These are phyloP conservation scores for Trichoderma atroviride DNA, from an alignment of 2,329 filamentous ascomycete genomes.

Conservation along the genomic window DNA sequence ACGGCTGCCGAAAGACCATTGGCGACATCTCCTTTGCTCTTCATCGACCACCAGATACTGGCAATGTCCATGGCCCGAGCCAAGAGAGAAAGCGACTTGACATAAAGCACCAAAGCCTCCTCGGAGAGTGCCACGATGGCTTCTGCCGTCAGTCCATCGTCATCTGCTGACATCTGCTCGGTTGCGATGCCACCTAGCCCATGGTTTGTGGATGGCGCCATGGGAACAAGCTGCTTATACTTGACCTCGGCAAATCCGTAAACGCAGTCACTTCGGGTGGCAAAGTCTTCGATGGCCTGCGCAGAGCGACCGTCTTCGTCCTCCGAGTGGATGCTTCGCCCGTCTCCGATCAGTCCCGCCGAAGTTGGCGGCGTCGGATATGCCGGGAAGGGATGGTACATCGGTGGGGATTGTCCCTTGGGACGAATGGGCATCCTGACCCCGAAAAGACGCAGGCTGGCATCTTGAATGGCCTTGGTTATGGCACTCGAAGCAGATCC, in stretches of 20 bases:
- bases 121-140: conserved; percentile 86
- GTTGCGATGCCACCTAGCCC: conserved; percentile 64
- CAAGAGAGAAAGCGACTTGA: conserved; percentile 87
- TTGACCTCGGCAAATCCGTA: conserved; percentile 99
- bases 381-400: conserved; percentile 80
- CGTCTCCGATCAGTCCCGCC: conserved; percentile 67
- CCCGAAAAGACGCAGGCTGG: conserved; percentile 74
- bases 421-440: conserved; percentile 68
- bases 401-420: conserved; percentile 71
- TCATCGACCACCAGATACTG: conserved; percentile 85
- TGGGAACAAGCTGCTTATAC: conserved; percentile 92
- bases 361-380: conserved; percentile 71
- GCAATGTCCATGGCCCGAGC: conserved; percentile 96
- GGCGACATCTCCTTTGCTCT: conserved; percentile 65
- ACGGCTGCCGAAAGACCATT: conserved; percentile 44
- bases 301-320: conserved; percentile 82
- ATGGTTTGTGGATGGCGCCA: conserved; percentile 76
- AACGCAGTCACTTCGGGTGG: conserved; percentile 91
- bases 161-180: conserved; percentile 58
- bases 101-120: conserved; percentile 92
- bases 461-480: conserved; percentile 92
- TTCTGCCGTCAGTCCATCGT: conserved; percentile 81
- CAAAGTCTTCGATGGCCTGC: conserved; percentile 85
- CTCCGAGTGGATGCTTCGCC: conserved; percentile 54
- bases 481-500: conserved; percentile 84